A percentile compares a stretch with the other conserved stretches of the same genome.
Conservation (phyloP, 2,329 filamentous ascomycete species). For the Hypoxylon sp. region DNA sequence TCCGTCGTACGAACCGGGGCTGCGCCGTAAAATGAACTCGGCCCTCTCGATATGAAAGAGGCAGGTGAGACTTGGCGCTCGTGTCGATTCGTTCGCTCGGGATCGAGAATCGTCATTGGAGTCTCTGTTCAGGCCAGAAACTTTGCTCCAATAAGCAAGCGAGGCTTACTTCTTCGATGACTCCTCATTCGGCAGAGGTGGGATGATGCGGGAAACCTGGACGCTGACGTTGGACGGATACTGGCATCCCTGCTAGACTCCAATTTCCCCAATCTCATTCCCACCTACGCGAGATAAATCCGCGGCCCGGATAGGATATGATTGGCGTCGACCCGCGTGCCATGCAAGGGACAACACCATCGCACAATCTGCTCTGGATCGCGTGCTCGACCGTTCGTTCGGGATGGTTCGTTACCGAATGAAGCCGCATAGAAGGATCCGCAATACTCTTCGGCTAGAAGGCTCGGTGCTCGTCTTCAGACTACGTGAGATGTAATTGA, state of each 20-base stretch:
- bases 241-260: slow-evolving; percentile 19
- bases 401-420: slow-evolving; percentile 20
- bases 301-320: slow-evolving; percentile 33
- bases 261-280: slow-evolving; percentile 31
- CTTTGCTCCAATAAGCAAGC: slow-evolving; percentile 29
- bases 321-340: slow-evolving; percentile 36
- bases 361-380: slow-evolving; percentile 30
- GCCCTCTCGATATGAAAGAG: slow-evolving; percentile 38
- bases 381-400: slow-evolving; percentile 36
- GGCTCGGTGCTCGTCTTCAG: neutral
- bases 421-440: neutral
- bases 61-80: slow-evolving; percentile 44
- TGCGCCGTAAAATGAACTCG: slow-evolving; percentile 28
- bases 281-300: slow-evolving; percentile 35
- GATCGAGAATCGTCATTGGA: slow-evolving; percentile 23
- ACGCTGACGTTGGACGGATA: slow-evolving; percentile 42
- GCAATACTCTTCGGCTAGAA: neutral
- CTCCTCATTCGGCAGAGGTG: slow-evolving; percentile 25
- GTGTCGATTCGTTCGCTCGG: slow-evolving; percentile 32
- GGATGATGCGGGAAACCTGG: slow-evolving; percentile 27
- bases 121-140: slow-evolving; percentile 18
- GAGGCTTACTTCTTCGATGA: slow-evolving; percentile 4
- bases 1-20: slow-evolving; percentile 24
- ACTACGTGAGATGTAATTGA: neutral
- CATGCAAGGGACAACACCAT: slow-evolving; percentile 39